Evolutionary conservation across 768 basidiomycete genomes (phyloP).

Genomic region (Arthromyces matolae): DNA sequence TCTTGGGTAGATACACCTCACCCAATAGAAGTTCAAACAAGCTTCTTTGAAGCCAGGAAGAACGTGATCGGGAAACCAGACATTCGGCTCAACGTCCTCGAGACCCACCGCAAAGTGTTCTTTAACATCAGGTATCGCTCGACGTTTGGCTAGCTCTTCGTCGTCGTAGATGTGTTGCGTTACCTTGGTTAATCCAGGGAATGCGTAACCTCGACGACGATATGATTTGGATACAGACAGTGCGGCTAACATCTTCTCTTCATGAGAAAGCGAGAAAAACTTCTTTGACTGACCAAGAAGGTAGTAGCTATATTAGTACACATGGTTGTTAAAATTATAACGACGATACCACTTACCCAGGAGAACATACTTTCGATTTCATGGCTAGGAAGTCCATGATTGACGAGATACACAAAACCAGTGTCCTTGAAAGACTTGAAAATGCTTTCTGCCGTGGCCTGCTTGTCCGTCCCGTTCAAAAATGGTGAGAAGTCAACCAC

Average conservation of each 20-base stretch:
- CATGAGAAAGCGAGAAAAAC: conserved; percentile 36
- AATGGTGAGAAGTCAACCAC: conserved; percentile 44
- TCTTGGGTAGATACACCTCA: too few relatives aligned
- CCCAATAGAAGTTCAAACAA: conserved; percentile 51
- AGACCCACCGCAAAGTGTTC: conserved; percentile 56
- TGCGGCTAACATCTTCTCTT: conserved; percentile 40
- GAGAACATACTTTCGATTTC: conserved; percentile 38
- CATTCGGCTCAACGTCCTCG: conserved; percentile 48
- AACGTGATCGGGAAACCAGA: conserved; percentile 51
- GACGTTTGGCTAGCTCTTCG: conserved; percentile 23
- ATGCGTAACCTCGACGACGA: conserved; percentile 45
- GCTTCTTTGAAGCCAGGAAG: conserved; percentile 53
- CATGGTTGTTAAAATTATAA: too few relatives aligned
- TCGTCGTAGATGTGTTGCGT: conserved; percentile 32
- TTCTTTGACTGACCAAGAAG: conserved; percentile 29
- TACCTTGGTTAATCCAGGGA: conserved; percentile 37
- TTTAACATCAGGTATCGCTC: conserved; percentile 37
- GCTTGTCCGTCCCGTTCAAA: conserved; percentile 35
- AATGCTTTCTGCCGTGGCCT: conserved; percentile 37
- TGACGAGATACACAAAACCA: conserved; percentile 47
- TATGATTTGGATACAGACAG: conserved; percentile 41
- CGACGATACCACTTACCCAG: conserved; percentile 30
- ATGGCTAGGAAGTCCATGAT: conserved; percentile 36
- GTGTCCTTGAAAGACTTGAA: conserved; percentile 40
- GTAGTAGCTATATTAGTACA: neutral